Conservation (phyloP, 345 rosid species). For the Acer campestre region DNA sequence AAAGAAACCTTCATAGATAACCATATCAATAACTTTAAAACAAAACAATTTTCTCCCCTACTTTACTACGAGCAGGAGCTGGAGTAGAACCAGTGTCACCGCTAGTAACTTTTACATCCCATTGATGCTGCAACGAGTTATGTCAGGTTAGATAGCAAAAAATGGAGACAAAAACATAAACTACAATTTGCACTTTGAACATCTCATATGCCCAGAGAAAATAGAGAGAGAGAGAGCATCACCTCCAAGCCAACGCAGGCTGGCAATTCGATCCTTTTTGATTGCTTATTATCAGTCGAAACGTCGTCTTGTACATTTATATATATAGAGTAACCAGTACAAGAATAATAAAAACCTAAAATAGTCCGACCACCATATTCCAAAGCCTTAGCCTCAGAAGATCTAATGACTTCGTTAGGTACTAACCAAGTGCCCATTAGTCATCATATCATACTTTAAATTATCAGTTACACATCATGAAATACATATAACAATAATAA, state of each 20-base stretch:
- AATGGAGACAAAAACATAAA: neutral
- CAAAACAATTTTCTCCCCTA: conserved; percentile 4
- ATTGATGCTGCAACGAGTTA: conserved; percentile 5
- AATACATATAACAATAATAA: neutral
- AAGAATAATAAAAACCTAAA: conserved; percentile 58
- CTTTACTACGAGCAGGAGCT: neutral
- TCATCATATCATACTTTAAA: neutral
- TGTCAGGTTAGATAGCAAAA: neutral
- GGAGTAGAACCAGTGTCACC: neutral
- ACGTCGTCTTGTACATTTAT: conserved; percentile 34
- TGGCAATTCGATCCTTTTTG: conserved; percentile 46
- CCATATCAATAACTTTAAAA: neutral
- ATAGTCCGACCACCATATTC: conserved; percentile 37
- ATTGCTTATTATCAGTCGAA: conserved; percentile 40
- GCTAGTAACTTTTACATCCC: neutral
- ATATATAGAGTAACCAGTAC: conserved; percentile 65
- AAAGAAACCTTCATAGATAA: neutral
- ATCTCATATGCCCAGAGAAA: neutral
- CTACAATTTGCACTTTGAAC: neutral
- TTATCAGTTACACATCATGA: conserved; percentile 4
- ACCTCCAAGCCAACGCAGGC: conserved; percentile 72
- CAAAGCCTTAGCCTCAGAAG: conserved; percentile 50
- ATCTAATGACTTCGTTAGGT: conserved; percentile 44
- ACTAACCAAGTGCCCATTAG: conserved; percentile 41
- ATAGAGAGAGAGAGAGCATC: conserved; percentile 7